Percentiles rank a stretch among this genome's conserved stretches.
phyloP scores from a whole-genome alignment of 257 asterid genomes.

The Lavandula angustifolia region DNA sequence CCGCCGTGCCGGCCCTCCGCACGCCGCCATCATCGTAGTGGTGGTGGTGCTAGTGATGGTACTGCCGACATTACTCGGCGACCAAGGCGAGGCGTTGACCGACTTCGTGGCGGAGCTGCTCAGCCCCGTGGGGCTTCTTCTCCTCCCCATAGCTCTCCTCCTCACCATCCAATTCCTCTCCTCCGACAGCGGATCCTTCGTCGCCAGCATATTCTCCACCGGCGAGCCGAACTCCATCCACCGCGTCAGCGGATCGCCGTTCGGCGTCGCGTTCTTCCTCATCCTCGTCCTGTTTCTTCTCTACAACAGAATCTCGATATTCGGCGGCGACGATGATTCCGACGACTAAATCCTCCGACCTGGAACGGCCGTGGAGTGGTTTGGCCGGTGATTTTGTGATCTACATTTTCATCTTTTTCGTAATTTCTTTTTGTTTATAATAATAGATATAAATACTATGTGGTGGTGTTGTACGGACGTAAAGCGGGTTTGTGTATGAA shows the following conservation, averaged over 20 bases:
- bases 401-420: neutral
- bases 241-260: slow-evolving; percentile 83
- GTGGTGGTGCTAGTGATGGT: slow-evolving; percentile 64
- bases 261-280: slow-evolving; percentile 78
- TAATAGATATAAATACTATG: slow-evolving; percentile 12
- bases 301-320: slow-evolving; percentile 63
- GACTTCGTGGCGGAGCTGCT: slow-evolving; percentile 78
- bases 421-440: slow-evolving; percentile 7
- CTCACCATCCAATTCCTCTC: slow-evolving; percentile 80
- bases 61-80: slow-evolving; percentile 67
- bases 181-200: slow-evolving; percentile 73
- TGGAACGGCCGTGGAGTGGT: neutral
- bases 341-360: slow-evolving; percentile 53
- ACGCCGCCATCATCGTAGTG: slow-evolving; percentile 65
- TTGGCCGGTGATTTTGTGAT: slow-evolving; percentile 2
- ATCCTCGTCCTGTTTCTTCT: slow-evolving; percentile 67
- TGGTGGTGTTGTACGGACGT: slow-evolving; percentile 37
- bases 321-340: slow-evolving; percentile 83
- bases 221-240: slow-evolving; percentile 80
- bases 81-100: slow-evolving; percentile 80
- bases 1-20: slow-evolving; percentile 76
- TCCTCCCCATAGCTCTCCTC: slow-evolving; percentile 77
- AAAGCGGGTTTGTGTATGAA: slow-evolving; percentile 25
- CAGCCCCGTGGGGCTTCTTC: slow-evolving; percentile 74
- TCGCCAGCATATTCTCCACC: slow-evolving; percentile 53